Conservation (phyloP, 768 basidiomycete species). For the Agaricus bisporus region DNA sequence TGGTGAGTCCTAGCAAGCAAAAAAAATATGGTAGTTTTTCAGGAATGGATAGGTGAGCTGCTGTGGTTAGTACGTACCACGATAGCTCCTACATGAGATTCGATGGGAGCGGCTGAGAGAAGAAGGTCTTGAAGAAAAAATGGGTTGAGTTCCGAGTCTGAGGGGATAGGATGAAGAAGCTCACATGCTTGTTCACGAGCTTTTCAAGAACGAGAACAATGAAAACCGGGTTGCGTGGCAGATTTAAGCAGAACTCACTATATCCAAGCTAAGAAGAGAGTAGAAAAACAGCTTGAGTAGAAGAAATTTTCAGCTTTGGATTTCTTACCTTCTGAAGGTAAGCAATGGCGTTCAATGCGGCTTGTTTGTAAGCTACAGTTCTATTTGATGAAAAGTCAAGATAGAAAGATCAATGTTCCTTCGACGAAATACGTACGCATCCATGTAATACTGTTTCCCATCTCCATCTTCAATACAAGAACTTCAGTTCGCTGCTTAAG, state of each 20-base stretch:
- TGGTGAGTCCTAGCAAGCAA: conserved; percentile 54
- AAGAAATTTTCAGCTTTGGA: no score
- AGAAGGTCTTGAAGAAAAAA: conserved; percentile 41
- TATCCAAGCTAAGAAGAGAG: conserved; percentile 49
- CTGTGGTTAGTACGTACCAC: conserved; percentile 39
- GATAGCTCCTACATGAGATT: conserved; percentile 63
- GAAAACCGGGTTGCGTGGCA: no score
- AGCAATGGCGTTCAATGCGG: conserved; percentile 67
- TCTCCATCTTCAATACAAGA: conserved; percentile 45
- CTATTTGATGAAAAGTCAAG: conserved; percentile 23
- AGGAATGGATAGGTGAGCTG: not conserved
- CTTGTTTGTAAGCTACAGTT: conserved; percentile 76
- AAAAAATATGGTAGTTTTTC: not conserved
- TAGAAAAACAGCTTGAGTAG: no score
- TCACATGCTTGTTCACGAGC: conserved; percentile 75
- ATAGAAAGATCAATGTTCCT: no score
- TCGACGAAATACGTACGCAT: conserved; percentile 42
- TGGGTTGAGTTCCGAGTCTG: not conserved
- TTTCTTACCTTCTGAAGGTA: conserved; percentile 58
- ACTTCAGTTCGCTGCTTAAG: not conserved
- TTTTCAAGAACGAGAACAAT: conserved; percentile 17
- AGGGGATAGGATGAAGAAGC: not conserved
- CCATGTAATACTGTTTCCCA: conserved; percentile 74
- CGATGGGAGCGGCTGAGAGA: conserved; percentile 63
- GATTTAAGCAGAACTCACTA: conserved; percentile 33